A percentile compares a stretch with the other conserved stretches of the same genome.
These are phyloP conservation scores for Neurospora sp. DNA, from an alignment of 495 filamentous ascomycete species.

Conservation along the genomic window DNA sequence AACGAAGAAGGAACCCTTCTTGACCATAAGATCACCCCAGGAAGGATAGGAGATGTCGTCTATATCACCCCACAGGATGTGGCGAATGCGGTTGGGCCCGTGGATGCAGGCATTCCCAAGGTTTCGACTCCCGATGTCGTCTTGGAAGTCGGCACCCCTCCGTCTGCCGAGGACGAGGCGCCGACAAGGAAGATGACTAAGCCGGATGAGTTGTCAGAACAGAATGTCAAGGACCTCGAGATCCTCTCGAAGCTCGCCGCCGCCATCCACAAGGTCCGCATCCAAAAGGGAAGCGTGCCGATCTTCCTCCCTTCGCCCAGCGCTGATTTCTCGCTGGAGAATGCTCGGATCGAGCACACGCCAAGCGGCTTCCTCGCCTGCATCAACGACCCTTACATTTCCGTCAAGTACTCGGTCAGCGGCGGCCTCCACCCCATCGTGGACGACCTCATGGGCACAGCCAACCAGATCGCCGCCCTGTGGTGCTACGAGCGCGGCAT, in stretches of 20 bases:
- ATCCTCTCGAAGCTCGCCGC: constrained; percentile 27
- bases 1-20: constrained; percentile 52
- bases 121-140: background rate
- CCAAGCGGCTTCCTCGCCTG: constrained; percentile 14
- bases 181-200: constrained; percentile 25
- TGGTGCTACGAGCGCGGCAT: constrained; percentile 71
- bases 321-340: constrained; percentile 24
- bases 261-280: constrained; percentile 21
- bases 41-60: constrained; percentile 59
- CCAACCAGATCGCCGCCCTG: constrained; percentile 56
- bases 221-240: constrained; percentile 22
- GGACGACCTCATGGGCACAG: constrained; percentile 61
- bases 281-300: constrained; percentile 30
- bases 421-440: constrained; percentile 21
- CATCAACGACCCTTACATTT: constrained; percentile 31
- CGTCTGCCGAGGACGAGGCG: constrained; percentile 3
- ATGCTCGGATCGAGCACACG: constrained; percentile 4
- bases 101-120: constrained; percentile 1
- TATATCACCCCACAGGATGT: constrained; percentile 56
- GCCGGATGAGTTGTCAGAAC: constrained; percentile 18
- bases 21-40: constrained; percentile 61
- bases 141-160: constrained; percentile 26
- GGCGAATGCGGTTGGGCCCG: constrained; percentile 36
- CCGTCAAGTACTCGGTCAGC: constrained; percentile 18
- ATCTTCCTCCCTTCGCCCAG: constrained; percentile 21